Percentiles rank a stretch among this genome's conserved stretches.
These are phyloP conservation scores for Scutellaria galericulata DNA, from an alignment of 257 asterid species.

Conservation along the genomic window DNA sequence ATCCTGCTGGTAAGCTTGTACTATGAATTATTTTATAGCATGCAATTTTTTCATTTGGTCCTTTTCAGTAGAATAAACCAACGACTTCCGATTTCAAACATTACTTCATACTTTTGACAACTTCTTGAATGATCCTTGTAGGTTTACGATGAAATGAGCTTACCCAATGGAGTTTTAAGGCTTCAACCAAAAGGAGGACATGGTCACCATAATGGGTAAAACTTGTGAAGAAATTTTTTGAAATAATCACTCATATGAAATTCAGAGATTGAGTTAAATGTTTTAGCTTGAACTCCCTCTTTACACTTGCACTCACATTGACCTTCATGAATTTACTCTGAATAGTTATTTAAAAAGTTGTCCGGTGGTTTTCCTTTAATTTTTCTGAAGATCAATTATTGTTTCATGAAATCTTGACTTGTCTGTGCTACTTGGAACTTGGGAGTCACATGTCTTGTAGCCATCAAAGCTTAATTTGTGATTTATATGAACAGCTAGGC, in stretches of 20 bases:
- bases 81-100: neutral
- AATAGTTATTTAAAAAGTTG: neutral
- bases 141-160: constrained; percentile 95
- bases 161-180: constrained; percentile 94
- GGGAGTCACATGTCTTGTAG: neutral
- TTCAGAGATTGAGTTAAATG: constrained; percentile 12
- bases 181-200: constrained; percentile 97
- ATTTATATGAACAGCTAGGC: neutral
- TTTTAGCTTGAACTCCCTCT: neutral
- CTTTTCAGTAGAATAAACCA: constrained; percentile 17
- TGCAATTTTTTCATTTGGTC: constrained; percentile 8
- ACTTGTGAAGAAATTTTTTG: constrained; percentile 4
- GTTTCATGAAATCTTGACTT: neutral
- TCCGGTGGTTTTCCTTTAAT: neutral
- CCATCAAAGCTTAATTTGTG: neutral
- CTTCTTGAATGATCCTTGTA: constrained; percentile 34
- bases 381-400: neutral
- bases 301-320: neutral
- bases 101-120: constrained; percentile 2
- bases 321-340: neutral
- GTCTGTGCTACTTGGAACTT: neutral
- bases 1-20: constrained; percentile 73
- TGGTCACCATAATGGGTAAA: constrained; percentile 92
- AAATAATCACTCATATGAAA: constrained; percentile 4
- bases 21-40: constrained; percentile 1